Evolutionary conservation across 2,329 filamentous ascomycete species (phyloP).

Genomic region (Zelopaecilomyces penicillatus): DNA sequence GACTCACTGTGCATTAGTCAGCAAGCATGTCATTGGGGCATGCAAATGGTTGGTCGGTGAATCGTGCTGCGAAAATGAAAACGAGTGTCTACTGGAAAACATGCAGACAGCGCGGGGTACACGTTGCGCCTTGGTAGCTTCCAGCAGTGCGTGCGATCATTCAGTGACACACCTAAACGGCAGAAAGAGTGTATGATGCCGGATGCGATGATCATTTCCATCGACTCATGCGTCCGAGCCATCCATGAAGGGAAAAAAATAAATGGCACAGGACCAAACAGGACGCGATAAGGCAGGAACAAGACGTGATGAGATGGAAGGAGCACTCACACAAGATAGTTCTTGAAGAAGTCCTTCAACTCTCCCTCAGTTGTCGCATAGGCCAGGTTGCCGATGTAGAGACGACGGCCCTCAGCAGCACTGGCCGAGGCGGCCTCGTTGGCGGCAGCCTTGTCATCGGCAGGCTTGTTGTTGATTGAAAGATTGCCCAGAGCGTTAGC

Average conservation of each 20-base stretch:
- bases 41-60: neutral
- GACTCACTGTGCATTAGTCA: conserved; percentile 63
- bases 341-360: conserved; percentile 99
- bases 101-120: neutral
- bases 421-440: conserved; percentile 91
- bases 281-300: neutral
- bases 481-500: conserved; percentile 66
- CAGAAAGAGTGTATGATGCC: no score
- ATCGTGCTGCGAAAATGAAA: neutral
- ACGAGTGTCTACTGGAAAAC: no score
- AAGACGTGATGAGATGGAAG: neutral
- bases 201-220: no score
- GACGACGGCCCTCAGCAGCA: conserved; percentile 95
- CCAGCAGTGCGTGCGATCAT: no score
- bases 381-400: conserved; percentile 99
- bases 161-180: no score
- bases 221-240: no score
- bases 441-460: conserved; percentile 53
- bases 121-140: no score
- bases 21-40: conserved; percentile 18
- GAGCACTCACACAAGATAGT: conserved; percentile 91
- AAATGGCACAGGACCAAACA: neutral
- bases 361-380: conserved; percentile 99
- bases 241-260: neutral
- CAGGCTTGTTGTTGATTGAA: conserved; percentile 46